Conservation (phyloP, 305 asterid species). For the Rubia tinctorum region DNA sequence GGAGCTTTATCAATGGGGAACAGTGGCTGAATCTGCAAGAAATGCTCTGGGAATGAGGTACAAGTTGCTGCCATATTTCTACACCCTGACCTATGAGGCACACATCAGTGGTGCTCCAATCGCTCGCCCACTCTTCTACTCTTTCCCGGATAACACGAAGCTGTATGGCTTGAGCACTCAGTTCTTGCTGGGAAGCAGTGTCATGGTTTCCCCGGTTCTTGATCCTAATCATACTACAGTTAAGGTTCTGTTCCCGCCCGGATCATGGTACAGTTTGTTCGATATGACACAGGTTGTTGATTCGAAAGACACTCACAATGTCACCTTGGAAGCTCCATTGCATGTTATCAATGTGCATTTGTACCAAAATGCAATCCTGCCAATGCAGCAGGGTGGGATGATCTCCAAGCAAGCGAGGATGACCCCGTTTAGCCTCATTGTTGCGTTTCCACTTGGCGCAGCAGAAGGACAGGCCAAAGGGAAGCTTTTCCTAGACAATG, state of each 20-base stretch:
- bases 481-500: constrained; percentile 61
- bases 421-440: constrained; percentile 65
- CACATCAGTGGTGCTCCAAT: constrained; percentile 74
- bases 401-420: constrained; percentile 66
- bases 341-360: constrained; percentile 75
- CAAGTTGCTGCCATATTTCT: constrained; percentile 64
- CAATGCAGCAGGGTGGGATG: constrained; percentile 86
- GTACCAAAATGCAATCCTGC: constrained; percentile 70
- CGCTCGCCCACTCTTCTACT: constrained; percentile 74
- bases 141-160: constrained; percentile 50
- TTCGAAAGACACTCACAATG: constrained; percentile 46
- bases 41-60: constrained; percentile 94
- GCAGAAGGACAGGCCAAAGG: constrained; percentile 53
- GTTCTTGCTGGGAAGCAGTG: constrained; percentile 69
- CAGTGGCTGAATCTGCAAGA: constrained; percentile 75
- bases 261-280: constrained; percentile 73
- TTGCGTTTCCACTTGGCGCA: constrained; percentile 63
- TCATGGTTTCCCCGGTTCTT: constrained; percentile 86
- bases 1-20: constrained; percentile 87
- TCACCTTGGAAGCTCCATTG: constrained; percentile 56
- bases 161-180: constrained; percentile 66
- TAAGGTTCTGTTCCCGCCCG: constrained; percentile 61
- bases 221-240: constrained; percentile 45
- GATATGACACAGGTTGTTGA: constrained; percentile 64
- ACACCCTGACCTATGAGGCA: constrained; percentile 75